Base-by-base conservation (phyloP, 352 stramenopile species). In the Globisporangium camurandrum region DNA sequence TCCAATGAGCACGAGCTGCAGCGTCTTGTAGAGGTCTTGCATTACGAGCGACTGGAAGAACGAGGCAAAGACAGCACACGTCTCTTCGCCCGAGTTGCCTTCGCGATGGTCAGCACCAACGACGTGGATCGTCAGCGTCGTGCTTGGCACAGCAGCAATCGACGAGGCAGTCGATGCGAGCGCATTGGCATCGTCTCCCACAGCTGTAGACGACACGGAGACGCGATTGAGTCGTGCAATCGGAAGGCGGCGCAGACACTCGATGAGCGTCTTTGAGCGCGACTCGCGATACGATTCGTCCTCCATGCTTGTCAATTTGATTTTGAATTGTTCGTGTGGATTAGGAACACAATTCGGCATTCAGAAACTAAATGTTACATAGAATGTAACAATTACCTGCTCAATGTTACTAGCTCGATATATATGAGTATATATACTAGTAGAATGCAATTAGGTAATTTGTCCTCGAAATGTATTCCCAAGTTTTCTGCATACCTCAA, bases 61-160 rank as follows among this genome's bases (percentile, higher is more conserved):
- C 34, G 42, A 19, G 28, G 61, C 54, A 49, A 93, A 93, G 44
- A 83, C 64, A 7, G 51, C 52, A 22, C 75, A 63, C 17, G 82
- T 93, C 57, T 88, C 75, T 0, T 57, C 23, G 9, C 57, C 64
- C 16, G 62, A 67, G 53, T 79, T 86, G 31, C 82, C 82, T 48
- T 93, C 82, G 45, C 82, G 73, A 51, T 90, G 67, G 57, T 93
- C 82, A 1, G 79, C 79, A 14, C 82, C 82, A 2, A 91, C 58
- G 20, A 93, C 55, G 46, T 90, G 79, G 20, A 91, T 57, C 0
- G 64, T 83, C 49, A 91, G 55, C 24, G 46, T 58, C 12, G 14
- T 38, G 24, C 10, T 22, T 7, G 34, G 7, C 2, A 41, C 8
- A 10, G 12, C 31, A 27, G 43, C 12, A 19, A 37, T 8, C 3